phyloP scores from a whole-genome alignment of 1,139 yeast genomes.

The Candida freyschussii region DNA sequence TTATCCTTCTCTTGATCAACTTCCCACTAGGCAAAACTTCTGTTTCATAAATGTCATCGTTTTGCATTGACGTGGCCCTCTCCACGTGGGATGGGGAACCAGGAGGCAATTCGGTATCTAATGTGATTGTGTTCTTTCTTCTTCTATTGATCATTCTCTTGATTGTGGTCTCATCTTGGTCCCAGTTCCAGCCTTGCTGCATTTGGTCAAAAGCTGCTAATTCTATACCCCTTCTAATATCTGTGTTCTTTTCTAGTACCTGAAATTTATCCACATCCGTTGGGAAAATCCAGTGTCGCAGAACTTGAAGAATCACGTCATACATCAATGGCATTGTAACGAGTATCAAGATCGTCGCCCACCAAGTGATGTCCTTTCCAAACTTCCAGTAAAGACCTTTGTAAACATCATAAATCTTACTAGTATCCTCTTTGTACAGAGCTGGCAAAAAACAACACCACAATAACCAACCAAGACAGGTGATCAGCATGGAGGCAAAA shows the following conservation, averaged over 20 bases:
- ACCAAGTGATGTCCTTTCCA: constrained; percentile 78
- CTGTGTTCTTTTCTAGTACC: constrained; percentile 65
- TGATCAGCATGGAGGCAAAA: constrained; percentile 61
- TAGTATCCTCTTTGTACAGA: constrained; percentile 53
- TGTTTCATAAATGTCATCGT: constrained; percentile 34
- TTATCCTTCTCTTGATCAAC: constrained; percentile 39
- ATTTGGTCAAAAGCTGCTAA: constrained; percentile 66
- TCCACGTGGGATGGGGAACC: constrained; percentile 38
- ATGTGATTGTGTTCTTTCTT: constrained; percentile 26
- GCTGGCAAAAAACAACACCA: constrained; percentile 80
- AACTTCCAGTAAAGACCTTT: constrained; percentile 63
- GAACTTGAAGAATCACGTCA: constrained; percentile 59
- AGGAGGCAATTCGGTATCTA: constrained; percentile 45
- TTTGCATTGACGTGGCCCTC: constrained; percentile 14
- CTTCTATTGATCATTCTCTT: constrained; percentile 20
- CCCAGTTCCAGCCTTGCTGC: constrained; percentile 76
- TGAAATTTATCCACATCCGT: constrained; percentile 78
- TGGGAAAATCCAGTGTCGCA: constrained; percentile 54
- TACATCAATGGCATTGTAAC: constrained; percentile 54
- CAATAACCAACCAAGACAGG: constrained; percentile 80
- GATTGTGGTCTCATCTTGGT: constrained; percentile 31
- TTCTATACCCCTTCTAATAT: constrained; percentile 67
- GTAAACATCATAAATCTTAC: constrained; percentile 67
- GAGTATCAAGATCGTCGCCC: constrained; percentile 68
- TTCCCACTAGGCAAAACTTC: constrained; percentile 73